These are phyloP conservation scores for Pseudozyma hubeiensis DNA, from an alignment of 1,284 basidiomycete species.

Conservation along the genomic window DNA sequence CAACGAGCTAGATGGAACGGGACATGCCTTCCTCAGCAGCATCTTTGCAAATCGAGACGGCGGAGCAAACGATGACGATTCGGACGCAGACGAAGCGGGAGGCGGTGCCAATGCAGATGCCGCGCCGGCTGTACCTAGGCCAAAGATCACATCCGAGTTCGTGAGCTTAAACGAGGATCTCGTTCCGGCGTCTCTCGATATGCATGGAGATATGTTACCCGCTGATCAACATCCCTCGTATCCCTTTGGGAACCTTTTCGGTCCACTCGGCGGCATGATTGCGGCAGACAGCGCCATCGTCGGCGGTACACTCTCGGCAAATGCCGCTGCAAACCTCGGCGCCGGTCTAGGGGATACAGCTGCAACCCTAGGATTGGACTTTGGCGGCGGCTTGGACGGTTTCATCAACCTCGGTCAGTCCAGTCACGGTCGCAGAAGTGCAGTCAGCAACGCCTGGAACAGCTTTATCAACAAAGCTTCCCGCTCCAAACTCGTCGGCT, in stretches of 20 bases:
- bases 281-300: constrained; percentile 44
- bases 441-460: constrained; percentile 37
- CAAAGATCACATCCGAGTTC: constrained; percentile 41
- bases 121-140: constrained; percentile 25
- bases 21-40: constrained; percentile 22
- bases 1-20: constrained; percentile 16
- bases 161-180: constrained; percentile 55
- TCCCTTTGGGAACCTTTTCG: constrained; percentile 57
- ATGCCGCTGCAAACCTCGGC: background rate
- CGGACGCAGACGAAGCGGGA: constrained; percentile 25
- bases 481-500: constrained; percentile 36
- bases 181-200: constrained; percentile 53
- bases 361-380: constrained; percentile 28
- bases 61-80: constrained; percentile 25
- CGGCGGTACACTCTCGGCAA: constrained; percentile 18
- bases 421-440: constrained; percentile 34
- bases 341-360: constrained; percentile 28
- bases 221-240: constrained; percentile 62
- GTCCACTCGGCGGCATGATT: constrained; percentile 33
- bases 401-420: constrained; percentile 34
- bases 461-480: constrained; percentile 44
- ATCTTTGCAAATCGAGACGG: constrained; percentile 40
- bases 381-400: constrained; percentile 37
- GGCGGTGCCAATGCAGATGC: constrained; percentile 5
- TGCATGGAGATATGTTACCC: constrained; percentile 60